Conservation (phyloP, 257 asterid genomes). For the Perilla frutescens region DNA sequence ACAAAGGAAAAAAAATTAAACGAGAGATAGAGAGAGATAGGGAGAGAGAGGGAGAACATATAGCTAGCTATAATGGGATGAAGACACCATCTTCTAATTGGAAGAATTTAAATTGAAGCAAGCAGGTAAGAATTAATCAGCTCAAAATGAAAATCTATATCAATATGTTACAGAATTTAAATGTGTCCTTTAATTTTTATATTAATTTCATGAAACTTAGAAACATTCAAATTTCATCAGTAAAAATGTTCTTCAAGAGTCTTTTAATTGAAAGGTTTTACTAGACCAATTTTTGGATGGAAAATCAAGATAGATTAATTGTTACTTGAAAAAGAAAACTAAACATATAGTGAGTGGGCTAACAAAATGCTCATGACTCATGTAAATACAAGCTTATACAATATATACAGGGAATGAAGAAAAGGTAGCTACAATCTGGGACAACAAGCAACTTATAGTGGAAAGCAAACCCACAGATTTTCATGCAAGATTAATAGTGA, state of each 20-base stretch:
- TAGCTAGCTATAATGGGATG: slow-evolving; percentile 31
- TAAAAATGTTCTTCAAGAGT: slow-evolving; percentile 31
- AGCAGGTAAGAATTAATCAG: slow-evolving; percentile 37
- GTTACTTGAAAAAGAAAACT: slow-evolving; percentile 36
- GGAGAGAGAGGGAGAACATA: background rate
- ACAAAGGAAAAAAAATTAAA: background rate
- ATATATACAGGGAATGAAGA: background rate
- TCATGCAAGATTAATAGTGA: background rate
- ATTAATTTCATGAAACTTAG: too few species aligned
- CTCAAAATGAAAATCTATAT: too few species aligned
- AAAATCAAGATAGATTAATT: slow-evolving; percentile 36
- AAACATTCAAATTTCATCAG: slow-evolving; percentile 15
- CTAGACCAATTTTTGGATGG: slow-evolving; percentile 48
- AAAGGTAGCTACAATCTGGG: background rate
- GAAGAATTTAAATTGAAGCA: slow-evolving; percentile 35
- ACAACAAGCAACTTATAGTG: background rate
- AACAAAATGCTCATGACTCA: background rate
- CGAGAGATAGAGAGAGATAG: too few species aligned
- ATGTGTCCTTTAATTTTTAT: too few species aligned
- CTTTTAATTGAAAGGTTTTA: slow-evolving; percentile 50
- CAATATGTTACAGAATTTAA: too few species aligned
- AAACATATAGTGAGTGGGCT: background rate
- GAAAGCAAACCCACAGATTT: background rate
- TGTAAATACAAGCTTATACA: slow-evolving; percentile 5
- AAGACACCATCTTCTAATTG: slow-evolving; percentile 43